Conservation (phyloP, 106 monocot genomes). For the Dioscorea zingiberensis region DNA sequence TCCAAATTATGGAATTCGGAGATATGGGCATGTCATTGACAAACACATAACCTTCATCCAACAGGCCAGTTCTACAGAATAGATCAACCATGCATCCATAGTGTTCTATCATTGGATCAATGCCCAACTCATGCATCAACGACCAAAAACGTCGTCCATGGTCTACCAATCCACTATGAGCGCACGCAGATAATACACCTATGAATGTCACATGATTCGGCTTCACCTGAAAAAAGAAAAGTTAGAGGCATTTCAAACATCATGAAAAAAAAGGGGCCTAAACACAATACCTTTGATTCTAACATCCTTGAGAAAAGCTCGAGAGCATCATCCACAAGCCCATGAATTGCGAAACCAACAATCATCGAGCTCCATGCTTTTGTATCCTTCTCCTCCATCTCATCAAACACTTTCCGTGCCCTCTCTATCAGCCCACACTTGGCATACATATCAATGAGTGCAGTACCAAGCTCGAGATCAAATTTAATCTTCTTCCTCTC, state of each 20-base stretch:
- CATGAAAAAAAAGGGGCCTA: background rate
- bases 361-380: conserved; percentile 89
- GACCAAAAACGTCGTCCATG: conserved; percentile 66
- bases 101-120: conserved; percentile 75
- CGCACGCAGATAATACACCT: conserved; percentile 76
- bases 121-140: conserved; percentile 58
- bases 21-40: conserved; percentile 57
- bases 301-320: conserved; percentile 62
- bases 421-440: conserved; percentile 63
- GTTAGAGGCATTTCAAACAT: background rate
- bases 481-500: conserved; percentile 57
- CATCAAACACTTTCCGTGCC: conserved; percentile 63
- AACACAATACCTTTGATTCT: conserved; percentile 42
- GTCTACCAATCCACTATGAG: conserved; percentile 71
- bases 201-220: conserved; percentile 88
- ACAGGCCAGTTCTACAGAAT: conserved; percentile 49
- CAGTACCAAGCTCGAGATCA: conserved; percentile 75
- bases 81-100: conserved; percentile 99
- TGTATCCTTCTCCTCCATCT: conserved; percentile 55
- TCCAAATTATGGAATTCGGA: conserved; percentile 81
- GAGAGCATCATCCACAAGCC: conserved; percentile 69
- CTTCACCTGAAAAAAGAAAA: conserved; percentile 43
- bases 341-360: conserved; percentile 73
- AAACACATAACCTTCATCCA: conserved; percentile 74
- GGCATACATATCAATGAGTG: conserved; percentile 83